Evolutionary conservation across 2,329 filamentous ascomycete species (phyloP).

Genomic region (Ophiostoma sp.): DNA sequence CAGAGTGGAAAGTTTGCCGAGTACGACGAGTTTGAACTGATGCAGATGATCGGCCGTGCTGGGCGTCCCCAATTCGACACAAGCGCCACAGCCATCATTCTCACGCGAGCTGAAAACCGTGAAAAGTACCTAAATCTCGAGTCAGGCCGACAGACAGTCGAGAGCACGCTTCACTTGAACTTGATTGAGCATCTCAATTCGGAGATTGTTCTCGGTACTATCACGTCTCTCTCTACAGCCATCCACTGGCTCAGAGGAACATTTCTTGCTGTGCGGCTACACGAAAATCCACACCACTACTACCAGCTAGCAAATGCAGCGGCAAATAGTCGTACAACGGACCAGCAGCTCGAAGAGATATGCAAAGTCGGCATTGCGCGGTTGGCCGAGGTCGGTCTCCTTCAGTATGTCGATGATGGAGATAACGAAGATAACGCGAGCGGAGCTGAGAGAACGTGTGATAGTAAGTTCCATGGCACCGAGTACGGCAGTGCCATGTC

Average conservation of each 20-base stretch:
- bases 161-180: constrained; percentile 73
- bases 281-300: constrained; percentile 66
- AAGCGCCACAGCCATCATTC: constrained; percentile 69
- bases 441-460: constrained; percentile 29
- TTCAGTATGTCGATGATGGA: constrained; percentile 33
- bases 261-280: constrained; percentile 70
- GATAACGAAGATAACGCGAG: no score
- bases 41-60: constrained; percentile 85
- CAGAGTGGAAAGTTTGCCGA: constrained; percentile 58
- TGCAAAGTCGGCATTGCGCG: constrained; percentile 63
- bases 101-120: constrained; percentile 64
- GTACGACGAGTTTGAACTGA: constrained; percentile 76
- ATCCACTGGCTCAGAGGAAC: constrained; percentile 71
- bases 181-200: constrained; percentile 80
- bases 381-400: constrained; percentile 56
- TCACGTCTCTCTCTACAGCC: constrained; percentile 59
- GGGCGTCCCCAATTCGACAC: constrained; percentile 79
- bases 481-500: constrained; percentile 77
- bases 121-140: constrained; percentile 67
- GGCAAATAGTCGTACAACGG: constrained; percentile 39
- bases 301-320: constrained; percentile 55
- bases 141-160: constrained; percentile 65
- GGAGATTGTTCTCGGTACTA: constrained; percentile 71
- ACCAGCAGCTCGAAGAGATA: constrained; percentile 63
- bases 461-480: constrained; percentile 53